These are phyloP conservation scores for Zygnema circumcarinatum DNA, from an alignment of 139 green algal species.

Conservation along the genomic window DNA sequence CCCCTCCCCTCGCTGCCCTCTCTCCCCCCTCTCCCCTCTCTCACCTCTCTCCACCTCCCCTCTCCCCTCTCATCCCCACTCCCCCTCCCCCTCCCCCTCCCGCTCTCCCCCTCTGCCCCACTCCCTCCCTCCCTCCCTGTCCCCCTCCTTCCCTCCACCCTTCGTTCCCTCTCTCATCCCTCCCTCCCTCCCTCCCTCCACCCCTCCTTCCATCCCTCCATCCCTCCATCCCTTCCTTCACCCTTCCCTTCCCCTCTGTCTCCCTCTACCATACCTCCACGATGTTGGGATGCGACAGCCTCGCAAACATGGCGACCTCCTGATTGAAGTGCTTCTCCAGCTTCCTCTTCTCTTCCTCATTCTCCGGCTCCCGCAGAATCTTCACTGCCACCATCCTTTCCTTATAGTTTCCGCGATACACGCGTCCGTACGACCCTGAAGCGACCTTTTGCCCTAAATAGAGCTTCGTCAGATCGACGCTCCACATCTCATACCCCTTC, in stretches of 20 bases:
- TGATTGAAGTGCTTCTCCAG: constrained; percentile 40
- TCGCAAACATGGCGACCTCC: constrained; percentile 31
- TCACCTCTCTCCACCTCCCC: too few species aligned
- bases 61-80: too few species aligned
- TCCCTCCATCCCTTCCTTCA: background rate
- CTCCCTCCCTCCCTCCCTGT: background rate
- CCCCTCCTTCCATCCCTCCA: background rate
- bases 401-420: constrained; percentile 37
- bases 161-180: background rate
- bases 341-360: constrained; percentile 4
- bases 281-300: constrained; percentile 28
- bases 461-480: constrained; percentile 15
- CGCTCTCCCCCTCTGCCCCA: background rate
- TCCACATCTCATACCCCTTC: constrained; percentile 29
- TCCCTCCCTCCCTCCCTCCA: background rate
- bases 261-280: constrained; percentile 35
- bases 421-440: constrained; percentile 20
- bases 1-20: too few species aligned
- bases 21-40: too few species aligned
- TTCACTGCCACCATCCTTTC: constrained; percentile 30
- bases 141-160: background rate
- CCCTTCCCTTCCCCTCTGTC: background rate
- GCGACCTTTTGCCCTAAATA: constrained; percentile 37
- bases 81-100: background rate
- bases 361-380: constrained; percentile 29